A percentile compares a stretch with the other conserved stretches of the same genome.
Conservation (phyloP, 495 filamentous ascomycete species). For the Talaromyces wortmannii region DNA sequence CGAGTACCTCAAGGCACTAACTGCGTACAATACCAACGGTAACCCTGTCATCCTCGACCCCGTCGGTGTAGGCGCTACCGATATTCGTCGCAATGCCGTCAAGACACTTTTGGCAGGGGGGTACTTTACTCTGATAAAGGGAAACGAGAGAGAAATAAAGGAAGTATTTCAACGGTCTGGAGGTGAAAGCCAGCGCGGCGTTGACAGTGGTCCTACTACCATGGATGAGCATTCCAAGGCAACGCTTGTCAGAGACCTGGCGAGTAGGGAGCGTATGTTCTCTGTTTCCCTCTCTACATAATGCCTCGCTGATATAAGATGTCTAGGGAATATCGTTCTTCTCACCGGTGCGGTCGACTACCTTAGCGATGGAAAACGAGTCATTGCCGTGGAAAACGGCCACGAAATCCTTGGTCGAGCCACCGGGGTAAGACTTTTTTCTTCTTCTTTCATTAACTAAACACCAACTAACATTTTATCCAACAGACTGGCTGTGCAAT, state of each 20-base stretch:
- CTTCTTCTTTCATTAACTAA: neutral
- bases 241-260: slow-evolving; percentile 55
- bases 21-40: slow-evolving; percentile 69
- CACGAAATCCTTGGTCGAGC: slow-evolving; percentile 71
- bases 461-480: slow-evolving; percentile 1
- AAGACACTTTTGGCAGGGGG: slow-evolving; percentile 65
- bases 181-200: slow-evolving; percentile 64
- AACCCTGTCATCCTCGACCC: slow-evolving; percentile 83
- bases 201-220: slow-evolving; percentile 68
- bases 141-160: slow-evolving; percentile 85
- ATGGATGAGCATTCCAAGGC: slow-evolving; percentile 48
- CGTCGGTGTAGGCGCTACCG: slow-evolving; percentile 83
- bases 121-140: slow-evolving; percentile 85
- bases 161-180: slow-evolving; percentile 41
- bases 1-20: slow-evolving; percentile 60
- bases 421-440: slow-evolving; percentile 52
- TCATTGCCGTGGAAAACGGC: slow-evolving; percentile 67
- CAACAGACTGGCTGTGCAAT: slow-evolving; percentile 71
- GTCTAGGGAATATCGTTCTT: slow-evolving; percentile 59
- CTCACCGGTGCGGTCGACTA: slow-evolving; percentile 80
- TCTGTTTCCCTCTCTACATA: neutral
- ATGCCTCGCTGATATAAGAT: neutral
- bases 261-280: slow-evolving; percentile 48
- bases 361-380: slow-evolving; percentile 64
- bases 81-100: slow-evolving; percentile 62